These are phyloP conservation scores for Gastrolobium bilobum DNA, from an alignment of 306 rosid genomes.

Conservation along the genomic window DNA sequence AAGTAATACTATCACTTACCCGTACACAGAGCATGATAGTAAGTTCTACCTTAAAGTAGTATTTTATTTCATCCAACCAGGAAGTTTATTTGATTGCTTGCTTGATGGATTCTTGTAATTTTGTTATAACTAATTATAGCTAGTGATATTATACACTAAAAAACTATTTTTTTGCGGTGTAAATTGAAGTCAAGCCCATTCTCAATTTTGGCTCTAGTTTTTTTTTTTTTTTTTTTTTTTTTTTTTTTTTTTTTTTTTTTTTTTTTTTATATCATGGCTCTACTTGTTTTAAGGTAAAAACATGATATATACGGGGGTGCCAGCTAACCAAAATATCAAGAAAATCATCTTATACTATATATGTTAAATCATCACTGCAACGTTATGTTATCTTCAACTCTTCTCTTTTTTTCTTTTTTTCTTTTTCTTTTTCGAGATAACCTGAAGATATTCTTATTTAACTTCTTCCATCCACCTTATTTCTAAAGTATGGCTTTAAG, in stretches of 20 bases:
- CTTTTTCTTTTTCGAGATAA: too few species aligned
- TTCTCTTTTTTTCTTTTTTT: too few species aligned
- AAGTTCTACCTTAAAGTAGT: slow-evolving; percentile 29
- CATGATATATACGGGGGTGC: slow-evolving; percentile 12
- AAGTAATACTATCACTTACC: background rate
- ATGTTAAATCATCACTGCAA: slow-evolving; percentile 39
- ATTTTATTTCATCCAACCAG: slow-evolving; percentile 33
- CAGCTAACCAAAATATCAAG: slow-evolving; percentile 35
- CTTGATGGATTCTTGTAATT: background rate
- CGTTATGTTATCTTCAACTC: slow-evolving; percentile 17
- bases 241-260: too few species aligned
- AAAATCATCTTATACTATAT: slow-evolving; percentile 33
- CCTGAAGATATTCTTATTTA: too few species aligned
- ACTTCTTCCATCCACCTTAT: too few species aligned
- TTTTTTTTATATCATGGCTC: background rate
- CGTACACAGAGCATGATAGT: background rate
- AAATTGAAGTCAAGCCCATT: slow-evolving; percentile 29
- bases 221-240: too few species aligned
- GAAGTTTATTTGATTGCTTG: slow-evolving; percentile 30
- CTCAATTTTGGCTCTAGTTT: slow-evolving; percentile 21
- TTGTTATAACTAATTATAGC: slow-evolving; percentile 25
- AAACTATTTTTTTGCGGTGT: background rate
- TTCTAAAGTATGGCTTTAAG: too few species aligned
- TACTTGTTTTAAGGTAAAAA: slow-evolving; percentile 27
- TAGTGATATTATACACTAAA: background rate